Base-by-base conservation (phyloP, 768 basidiomycete species). In the Arthromyces matolae region DNA sequence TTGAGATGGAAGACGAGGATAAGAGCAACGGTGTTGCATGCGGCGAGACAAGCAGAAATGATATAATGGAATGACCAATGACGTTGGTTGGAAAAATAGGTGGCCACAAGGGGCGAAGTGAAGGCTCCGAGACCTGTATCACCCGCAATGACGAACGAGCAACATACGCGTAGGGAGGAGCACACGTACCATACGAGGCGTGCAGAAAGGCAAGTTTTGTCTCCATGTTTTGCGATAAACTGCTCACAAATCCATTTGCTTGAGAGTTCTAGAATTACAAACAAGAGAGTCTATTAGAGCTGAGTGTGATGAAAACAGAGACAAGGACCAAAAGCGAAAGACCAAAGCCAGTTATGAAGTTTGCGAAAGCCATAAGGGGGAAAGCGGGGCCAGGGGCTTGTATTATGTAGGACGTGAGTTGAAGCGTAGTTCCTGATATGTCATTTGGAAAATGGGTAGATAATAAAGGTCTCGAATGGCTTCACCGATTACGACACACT, bases 61-160 rank as follows among this genome's bases (percentile, higher is more conserved):
- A 86, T 69, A 58, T 80, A 87, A 57, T 85, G 79, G 53, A 80
- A 79, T n/a, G 77, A 80, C 84, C 85, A 86, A 34, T 66, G 67
- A 0, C 51, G 56, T 28, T 70, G 50, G 28, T 71, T 67, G 2
- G 80, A 70, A 51, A 89, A 88, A 42, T 82, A 77, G 0, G 87
- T 89, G 0, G 86, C 73, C 0, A 80, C 71, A 19, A 87, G 70
- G 0, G 87, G 87, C 0, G 84, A 66, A 10, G 68, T 58, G 12
- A 82, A 59, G 7, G 80, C 79, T 0, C 81, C 80, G n/a, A 64
- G 50, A 34, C 70, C 60, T n/a, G n/a, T n/a, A n/a, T n/a, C n/a
- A n/a, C n/a, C n/a, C n/a, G n/a, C n/a, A n/a, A n/a, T n/a, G n/a
- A 18, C 14, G 22, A 34, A 31, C 12, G 6, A 20, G 23, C n/a